These are phyloP conservation scores for Patellaria atrata DNA, from an alignment of 495 filamentous ascomycete genomes.

Conservation along the genomic window DNA sequence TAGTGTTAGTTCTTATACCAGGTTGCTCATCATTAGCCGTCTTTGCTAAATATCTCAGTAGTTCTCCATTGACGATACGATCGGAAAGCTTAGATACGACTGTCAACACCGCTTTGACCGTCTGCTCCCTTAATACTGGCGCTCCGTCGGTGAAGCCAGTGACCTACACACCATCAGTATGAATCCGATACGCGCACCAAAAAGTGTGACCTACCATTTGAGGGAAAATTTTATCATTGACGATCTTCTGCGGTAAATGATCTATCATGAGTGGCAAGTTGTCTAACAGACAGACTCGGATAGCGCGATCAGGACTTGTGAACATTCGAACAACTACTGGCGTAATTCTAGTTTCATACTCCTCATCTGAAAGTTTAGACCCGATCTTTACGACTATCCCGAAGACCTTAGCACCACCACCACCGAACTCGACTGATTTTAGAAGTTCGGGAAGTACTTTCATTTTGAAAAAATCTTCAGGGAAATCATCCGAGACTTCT, in stretches of 20 bases:
- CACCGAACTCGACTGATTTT: slow-evolving; percentile 93
- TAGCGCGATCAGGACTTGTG: slow-evolving; percentile 77
- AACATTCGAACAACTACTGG: slow-evolving; percentile 83
- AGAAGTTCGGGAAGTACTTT: slow-evolving; percentile 92
- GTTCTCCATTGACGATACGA: slow-evolving; percentile 80
- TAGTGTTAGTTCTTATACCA: slow-evolving; percentile 93
- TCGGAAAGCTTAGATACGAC: slow-evolving; percentile 83
- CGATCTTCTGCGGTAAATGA: slow-evolving; percentile 70
- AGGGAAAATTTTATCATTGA: slow-evolving; percentile 94
- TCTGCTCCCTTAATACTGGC: slow-evolving; percentile 86
- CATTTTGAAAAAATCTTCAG: slow-evolving; percentile 94
- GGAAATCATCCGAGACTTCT: slow-evolving; percentile 78
- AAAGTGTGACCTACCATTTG: slow-evolving; percentile 48
- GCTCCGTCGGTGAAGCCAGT: slow-evolving; percentile 88
- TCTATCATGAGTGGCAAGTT: slow-evolving; percentile 86
- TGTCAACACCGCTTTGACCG: slow-evolving; percentile 77
- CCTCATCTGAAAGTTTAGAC: slow-evolving; percentile 69
- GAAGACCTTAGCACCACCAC: slow-evolving; percentile 87
- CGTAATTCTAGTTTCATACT: slow-evolving; percentile 72
- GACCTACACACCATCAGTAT: slow-evolving; percentile 33
- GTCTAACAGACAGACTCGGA: slow-evolving; percentile 82
- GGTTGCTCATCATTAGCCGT: slow-evolving; percentile 97
- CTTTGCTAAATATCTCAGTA: slow-evolving; percentile 82
- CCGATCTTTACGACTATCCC: slow-evolving; percentile 78
- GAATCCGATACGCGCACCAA: background rate